Base-by-base conservation (phyloP, 495 filamentous ascomycete species). In the Penicillium canariense region DNA sequence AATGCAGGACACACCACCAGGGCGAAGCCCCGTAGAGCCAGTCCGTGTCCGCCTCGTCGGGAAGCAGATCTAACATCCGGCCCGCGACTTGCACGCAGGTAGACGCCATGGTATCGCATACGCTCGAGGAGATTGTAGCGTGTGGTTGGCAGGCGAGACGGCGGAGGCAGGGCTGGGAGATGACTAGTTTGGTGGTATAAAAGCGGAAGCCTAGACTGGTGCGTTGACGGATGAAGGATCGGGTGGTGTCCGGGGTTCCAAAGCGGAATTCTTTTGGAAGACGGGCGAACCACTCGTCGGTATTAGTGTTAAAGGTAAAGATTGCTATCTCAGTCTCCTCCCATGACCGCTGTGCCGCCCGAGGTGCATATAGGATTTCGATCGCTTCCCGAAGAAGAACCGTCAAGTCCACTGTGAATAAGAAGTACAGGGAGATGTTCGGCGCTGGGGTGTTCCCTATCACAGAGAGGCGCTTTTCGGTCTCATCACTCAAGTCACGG, bases 1-100 rank as follows among this genome's bases (percentile, higher is more conserved):
- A 79, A 59, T 87, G 84, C 10, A 87, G 64, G 9, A 82, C 62
- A 46, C 69, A 75, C 81, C 82, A 87, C 83, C 83, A 87, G 10
- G 81, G 81, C 1, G 71, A 62, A 6, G 74, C 59, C 9, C 65
- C 56, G 46, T 81, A 81, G 1, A 85, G 60, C 53, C 64, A 68
- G n/a, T 35, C 26, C 3, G 55, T 44, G 28, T 75, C 63, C 1
- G 66, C 58, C 18, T 63, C 34, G 5, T 73, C 65, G 2, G 76
- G 77, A 0, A 87, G 54, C 18, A 85, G 54, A 10, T 70, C 63
- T 0, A 85, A 59, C 50, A 80, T 77, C 15, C 72, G 60, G 12
- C 66, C 55, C 0, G 84, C 82, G 14, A 75, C 72, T 7, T 74
- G 55, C 9, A 87, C 68, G 56, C 83, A 85, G 0, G 65, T 68